Evolutionary conservation across 306 rosid genomes (phyloP).

Genomic region (Begonia fuchsioides): DNA sequence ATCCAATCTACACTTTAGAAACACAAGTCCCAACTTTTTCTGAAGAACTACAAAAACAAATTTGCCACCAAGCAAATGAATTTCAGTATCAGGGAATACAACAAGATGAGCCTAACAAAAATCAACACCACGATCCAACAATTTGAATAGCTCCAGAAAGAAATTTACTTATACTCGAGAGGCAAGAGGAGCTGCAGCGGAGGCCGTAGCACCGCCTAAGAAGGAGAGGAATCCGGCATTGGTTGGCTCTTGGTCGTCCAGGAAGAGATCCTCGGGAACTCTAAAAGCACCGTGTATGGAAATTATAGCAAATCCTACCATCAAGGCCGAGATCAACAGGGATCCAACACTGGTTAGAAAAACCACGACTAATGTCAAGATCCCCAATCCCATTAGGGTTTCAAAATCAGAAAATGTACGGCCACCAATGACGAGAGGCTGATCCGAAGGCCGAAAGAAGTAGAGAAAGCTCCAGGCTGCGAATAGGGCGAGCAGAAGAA

Average conservation of each 20-base stretch:
- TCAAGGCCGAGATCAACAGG: slow-evolving; percentile 60
- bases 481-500: slow-evolving; percentile 65
- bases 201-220: slow-evolving; percentile 67
- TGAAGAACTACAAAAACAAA: slow-evolving; percentile 4
- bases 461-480: slow-evolving; percentile 74
- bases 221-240: slow-evolving; percentile 70
- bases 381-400: slow-evolving; percentile 44
- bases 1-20: slow-evolving; percentile 16
- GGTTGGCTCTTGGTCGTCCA: slow-evolving; percentile 71
- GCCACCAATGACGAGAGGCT: slow-evolving; percentile 58
- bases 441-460: slow-evolving; percentile 72
- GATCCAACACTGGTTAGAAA: slow-evolving; percentile 89
- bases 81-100: slow-evolving; percentile 9
- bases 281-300: slow-evolving; percentile 79
- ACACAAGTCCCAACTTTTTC: slow-evolving; percentile 4
- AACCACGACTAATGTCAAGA: slow-evolving; percentile 49
- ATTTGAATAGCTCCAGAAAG: slow-evolving; percentile 6
- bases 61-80: not conserved
- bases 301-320: slow-evolving; percentile 56
- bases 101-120: slow-evolving; percentile 5
- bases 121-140: slow-evolving; percentile 30
- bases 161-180: slow-evolving; percentile 40
- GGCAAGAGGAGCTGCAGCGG: slow-evolving; percentile 44
- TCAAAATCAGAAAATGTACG: slow-evolving; percentile 79
- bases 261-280: slow-evolving; percentile 82